phyloP scores from a whole-genome alignment of 2,329 filamentous ascomycete species.

The Aspergillus terreus region DNA sequence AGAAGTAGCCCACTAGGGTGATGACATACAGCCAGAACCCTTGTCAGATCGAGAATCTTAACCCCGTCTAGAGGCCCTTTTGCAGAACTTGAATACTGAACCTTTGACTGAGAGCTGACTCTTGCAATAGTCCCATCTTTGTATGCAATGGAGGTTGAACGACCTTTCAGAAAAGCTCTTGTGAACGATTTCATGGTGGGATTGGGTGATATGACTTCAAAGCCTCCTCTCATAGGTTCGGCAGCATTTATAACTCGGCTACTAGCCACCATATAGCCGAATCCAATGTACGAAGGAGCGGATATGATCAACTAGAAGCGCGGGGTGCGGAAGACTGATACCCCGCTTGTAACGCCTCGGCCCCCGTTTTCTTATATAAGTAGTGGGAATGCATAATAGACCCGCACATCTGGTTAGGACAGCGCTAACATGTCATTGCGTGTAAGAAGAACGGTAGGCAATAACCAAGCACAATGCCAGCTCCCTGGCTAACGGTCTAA shows the following conservation, averaged over 20 bases:
- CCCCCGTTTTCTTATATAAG: background rate
- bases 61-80: constrained; percentile 18
- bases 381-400: background rate
- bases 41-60: constrained; percentile 27
- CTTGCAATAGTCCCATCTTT: background rate
- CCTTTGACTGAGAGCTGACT: background rate
- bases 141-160: background rate
- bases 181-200: background rate
- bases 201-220: background rate
- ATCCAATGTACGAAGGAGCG: background rate
- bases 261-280: background rate
- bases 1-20: background rate
- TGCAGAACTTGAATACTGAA: background rate
- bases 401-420: background rate
- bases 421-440: background rate
- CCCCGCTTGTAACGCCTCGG: background rate
- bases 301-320: background rate
- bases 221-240: background rate
- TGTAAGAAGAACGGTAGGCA: background rate
- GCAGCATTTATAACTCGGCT: background rate
- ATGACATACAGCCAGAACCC: constrained; percentile 23
- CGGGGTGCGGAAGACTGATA: background rate
- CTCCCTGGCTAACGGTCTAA: background rate
- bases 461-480: background rate
- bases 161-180: background rate